Base-by-base conservation (phyloP, 768 basidiomycete genomes). In the Hypholoma fasciculare region DNA sequence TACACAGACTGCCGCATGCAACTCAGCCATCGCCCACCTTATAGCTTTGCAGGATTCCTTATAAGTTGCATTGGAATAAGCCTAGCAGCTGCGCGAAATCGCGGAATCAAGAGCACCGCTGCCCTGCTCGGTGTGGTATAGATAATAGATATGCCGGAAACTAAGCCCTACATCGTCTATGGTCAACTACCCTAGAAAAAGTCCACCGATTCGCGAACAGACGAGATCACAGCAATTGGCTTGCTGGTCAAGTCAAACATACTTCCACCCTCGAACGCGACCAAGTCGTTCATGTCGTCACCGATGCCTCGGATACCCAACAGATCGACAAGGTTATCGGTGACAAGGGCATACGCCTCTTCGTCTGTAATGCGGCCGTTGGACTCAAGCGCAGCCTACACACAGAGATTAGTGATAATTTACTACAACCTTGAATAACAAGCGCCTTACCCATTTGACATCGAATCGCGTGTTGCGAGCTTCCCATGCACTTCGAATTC, bases 21-120 rank as follows among this genome's bases (percentile, higher is more conserved):
- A 57, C 58, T 52, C 23, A 37, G 19, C 54, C 44, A 20, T 40
- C 38, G 19, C 57, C 26, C 39, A 58, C 38, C 13, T 42, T 42
- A 56, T 37, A 94, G 92, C 57, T 94, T 94, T 69, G 78, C 89
- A 2, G 92, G 91, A 1, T 94, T 92, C 67, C 66, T 94, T 51
- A 71, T 94, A 46, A 94, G 92, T 68, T 93, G 92, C 66, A 76
- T 93, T 48, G 86, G 81, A 4, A 93, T 94, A 55, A 88, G 90
- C 63, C 73, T 92, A 34, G 83, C 83, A 27, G 92, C 90, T 56
- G 84, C 89, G 13, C 79, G 85, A 60, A 85, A 87, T 13, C 78
- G 88, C 65, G 87, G 87, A 34, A 81, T 90, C 64, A 88, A 79
- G 71, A 80, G 78, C 59, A 79, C 82, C 39, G 84, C 85, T n/a